These are phyloP conservation scores for Trypanosoma cruzi DNA, from an alignment of 208 protist genomes.

Conservation along the genomic window DNA sequence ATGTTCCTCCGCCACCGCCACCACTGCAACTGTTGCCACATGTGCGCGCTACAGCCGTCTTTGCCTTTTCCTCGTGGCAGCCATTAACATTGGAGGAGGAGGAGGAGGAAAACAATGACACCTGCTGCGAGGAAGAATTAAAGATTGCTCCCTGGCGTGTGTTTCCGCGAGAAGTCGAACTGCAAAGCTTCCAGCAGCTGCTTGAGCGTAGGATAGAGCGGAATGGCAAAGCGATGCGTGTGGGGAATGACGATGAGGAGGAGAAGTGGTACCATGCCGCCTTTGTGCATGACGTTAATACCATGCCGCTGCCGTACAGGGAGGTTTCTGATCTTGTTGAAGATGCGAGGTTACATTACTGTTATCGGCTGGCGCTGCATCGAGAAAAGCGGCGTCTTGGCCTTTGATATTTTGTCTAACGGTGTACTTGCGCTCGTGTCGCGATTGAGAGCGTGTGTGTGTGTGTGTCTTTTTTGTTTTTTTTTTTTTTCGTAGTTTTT, in stretches of 20 bases:
- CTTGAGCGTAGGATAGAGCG: constrained; percentile 3
- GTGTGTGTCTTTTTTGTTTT: constrained; percentile 15
- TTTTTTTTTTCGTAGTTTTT: constrained; percentile 13
- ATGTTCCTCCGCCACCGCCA: constrained; percentile 1
- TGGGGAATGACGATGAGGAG: background rate
- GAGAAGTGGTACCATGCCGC: constrained; percentile 18
- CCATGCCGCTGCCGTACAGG: constrained; percentile 21
- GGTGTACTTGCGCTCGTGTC: background rate
- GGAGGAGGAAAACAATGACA: background rate
- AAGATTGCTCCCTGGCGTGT: constrained; percentile 16
- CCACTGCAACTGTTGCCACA: background rate
- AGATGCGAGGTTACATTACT: constrained; percentile 28
- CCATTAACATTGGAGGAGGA: background rate
- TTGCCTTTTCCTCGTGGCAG: background rate
- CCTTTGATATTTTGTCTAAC: background rate
- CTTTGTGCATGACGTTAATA: constrained; percentile 20
- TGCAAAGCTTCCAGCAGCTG: constrained; percentile 17
- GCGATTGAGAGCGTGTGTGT: too few species aligned
- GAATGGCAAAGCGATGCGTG: background rate
- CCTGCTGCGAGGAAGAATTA: background rate
- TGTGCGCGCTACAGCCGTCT: background rate
- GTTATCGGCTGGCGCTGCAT: constrained; percentile 21
- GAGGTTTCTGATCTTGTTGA: constrained; percentile 6
- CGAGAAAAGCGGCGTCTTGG: constrained; percentile 12
- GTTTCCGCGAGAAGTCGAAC: constrained; percentile 23